Evolutionary conservation across 257 asterid species (phyloP).

Genomic region (Nicotiana tabacum): DNA sequence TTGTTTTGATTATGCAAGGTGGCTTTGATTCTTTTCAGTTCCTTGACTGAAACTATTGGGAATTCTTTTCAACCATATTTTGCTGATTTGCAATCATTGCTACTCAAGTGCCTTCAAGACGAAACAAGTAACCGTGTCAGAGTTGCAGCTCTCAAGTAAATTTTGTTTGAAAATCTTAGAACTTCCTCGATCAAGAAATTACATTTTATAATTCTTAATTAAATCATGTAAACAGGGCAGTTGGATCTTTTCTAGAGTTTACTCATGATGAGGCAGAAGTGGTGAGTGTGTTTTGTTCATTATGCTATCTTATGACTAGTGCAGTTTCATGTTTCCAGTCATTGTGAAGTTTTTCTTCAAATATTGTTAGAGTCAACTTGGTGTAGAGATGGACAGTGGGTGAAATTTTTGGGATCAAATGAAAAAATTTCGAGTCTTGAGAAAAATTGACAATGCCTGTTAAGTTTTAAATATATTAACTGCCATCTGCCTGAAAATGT

Average conservation of each 20-base stretch:
- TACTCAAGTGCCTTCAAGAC: constrained; percentile 92
- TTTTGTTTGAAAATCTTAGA: constrained; percentile 15
- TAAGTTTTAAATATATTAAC: neutral
- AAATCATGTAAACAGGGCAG: constrained; percentile 73
- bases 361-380: neutral
- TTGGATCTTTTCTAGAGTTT: constrained; percentile 97
- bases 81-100: constrained; percentile 71
- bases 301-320: neutral
- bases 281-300: constrained; percentile 46
- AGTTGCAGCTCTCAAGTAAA: constrained; percentile 97
- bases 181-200: constrained; percentile 2
- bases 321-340: neutral
- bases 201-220: constrained; percentile 15
- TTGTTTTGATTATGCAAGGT: constrained; percentile 51
- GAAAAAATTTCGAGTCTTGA: neutral
- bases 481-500: constrained; percentile 4
- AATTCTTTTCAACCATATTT: constrained; percentile 85
- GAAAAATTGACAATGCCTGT: neutral
- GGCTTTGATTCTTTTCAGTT: constrained; percentile 96
- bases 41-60: constrained; percentile 98
- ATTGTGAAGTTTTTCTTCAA: neutral
- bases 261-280: constrained; percentile 84
- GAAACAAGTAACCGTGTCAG: constrained; percentile 94
- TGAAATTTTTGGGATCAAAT: neutral
- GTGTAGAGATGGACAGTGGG: neutral